Percentiles rank a stretch among this genome's conserved stretches.
phyloP scores from a whole-genome alignment of 441 rosid species.

The Adansonia gregorii region DNA sequence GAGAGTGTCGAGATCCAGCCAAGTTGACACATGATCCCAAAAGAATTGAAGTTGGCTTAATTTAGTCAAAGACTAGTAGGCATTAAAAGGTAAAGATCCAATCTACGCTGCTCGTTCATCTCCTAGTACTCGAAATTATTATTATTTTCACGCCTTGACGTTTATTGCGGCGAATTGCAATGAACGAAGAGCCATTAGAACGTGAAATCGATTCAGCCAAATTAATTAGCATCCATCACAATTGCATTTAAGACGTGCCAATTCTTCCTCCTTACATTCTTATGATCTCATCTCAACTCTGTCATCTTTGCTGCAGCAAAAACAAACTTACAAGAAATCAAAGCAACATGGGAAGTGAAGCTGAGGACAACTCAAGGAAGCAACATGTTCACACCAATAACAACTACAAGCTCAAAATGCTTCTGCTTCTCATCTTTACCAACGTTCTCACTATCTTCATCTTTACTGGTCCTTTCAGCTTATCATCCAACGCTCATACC shows the following conservation, averaged over 20 bases:
- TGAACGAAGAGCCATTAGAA: constrained; percentile 10
- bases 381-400: constrained; percentile 26
- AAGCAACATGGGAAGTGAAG: constrained; percentile 36
- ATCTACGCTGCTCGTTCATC: too few relatives aligned
- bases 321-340: not conserved
- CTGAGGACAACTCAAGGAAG: constrained; percentile 36
- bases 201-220: not conserved
- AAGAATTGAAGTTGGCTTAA: too few relatives aligned
- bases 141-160: not conserved
- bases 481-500: not conserved
- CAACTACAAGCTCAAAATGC: constrained; percentile 44
- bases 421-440: constrained; percentile 41
- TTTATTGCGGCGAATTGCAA: not conserved
- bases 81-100: too few relatives aligned
- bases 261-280: not conserved
- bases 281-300: not conserved
- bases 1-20: too few relatives aligned
- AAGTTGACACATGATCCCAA: too few relatives aligned
- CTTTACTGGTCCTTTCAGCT: constrained; percentile 35
- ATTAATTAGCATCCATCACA: not conserved
- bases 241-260: not conserved
- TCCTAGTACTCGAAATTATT: too few relatives aligned
- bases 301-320: not conserved
- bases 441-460: constrained; percentile 51
- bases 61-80: too few relatives aligned